Evolutionary conservation across 2,329 filamentous ascomycete species (phyloP), one percentile per base, ranked within the genome.

Genomic region (Colletotrichum limetticola): DNA sequence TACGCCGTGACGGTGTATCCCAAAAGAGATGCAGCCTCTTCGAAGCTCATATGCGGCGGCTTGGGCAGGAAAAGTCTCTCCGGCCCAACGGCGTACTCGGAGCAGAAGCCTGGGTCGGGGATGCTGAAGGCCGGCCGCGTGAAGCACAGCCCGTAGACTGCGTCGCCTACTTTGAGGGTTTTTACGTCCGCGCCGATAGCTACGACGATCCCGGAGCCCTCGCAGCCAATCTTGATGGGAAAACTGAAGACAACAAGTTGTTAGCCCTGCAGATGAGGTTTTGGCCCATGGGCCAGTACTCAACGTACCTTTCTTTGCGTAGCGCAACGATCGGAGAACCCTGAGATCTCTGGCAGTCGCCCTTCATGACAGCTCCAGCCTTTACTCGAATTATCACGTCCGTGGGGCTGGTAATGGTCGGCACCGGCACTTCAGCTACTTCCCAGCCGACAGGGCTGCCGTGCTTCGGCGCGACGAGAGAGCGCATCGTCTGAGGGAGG

Each of bases 381-480:
- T 84, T 80, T 32, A 87, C 78, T 19, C 78, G 78, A 12, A 87
- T 72, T 2, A 89, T 77, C 1, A 90, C 78, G 4, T 89, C 80
- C 32, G 84, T 79, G 1, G 85, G 82, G 7, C 79, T 76, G 3
- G 78, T 79, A 61, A 89, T 85, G n/a, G 74, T 75, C 0, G 87
- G 87, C 3, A 83, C 79, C 0, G 86, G 84, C n/a, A 86, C 68
- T 4, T 86, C 83, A 5, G 77, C 71, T 19, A 88, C 73, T 28
- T 84, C 80, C 71, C 83, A 87, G 9, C 72, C 78, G 0, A 77
- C 77, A 0, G 86, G 86, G 5, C 73, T 75, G 74, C 83, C 82
- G 68, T 82, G 81, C 56, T 79, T 83, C 0, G 79, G 82, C 32
- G 84, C 83, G 16, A 84, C 82, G 49, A 88, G 81, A 6, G 84